phyloP scores from a whole-genome alignment of 768 basidiomycete species.

The Leccinum ochraceum region DNA sequence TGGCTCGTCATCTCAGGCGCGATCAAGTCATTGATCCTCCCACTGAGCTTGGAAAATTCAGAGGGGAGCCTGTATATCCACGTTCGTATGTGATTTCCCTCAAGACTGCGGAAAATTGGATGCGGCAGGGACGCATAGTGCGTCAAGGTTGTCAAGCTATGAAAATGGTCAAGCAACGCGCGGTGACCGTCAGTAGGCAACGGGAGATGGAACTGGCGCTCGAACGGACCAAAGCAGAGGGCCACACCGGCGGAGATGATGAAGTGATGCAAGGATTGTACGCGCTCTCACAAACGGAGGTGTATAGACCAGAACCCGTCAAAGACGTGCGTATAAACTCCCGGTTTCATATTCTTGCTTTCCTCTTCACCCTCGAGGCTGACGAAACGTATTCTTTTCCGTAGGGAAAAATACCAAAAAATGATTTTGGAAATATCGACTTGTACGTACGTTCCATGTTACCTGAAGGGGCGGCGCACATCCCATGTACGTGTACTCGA shows the following conservation, averaged over 20 bases:
- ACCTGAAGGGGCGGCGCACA: slow-evolving; percentile 80
- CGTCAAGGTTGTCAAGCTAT: slow-evolving; percentile 77
- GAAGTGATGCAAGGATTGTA: slow-evolving; percentile 88
- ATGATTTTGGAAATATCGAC: slow-evolving; percentile 96
- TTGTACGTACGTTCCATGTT: slow-evolving; percentile 95
- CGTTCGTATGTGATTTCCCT: slow-evolving; percentile 81
- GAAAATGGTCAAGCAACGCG: slow-evolving; percentile 86
- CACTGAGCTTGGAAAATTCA: slow-evolving; percentile 86
- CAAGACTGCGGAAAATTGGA: slow-evolving; percentile 94
- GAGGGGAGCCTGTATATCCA: slow-evolving; percentile 90
- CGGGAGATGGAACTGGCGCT: slow-evolving; percentile 68
- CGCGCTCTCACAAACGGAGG: slow-evolving; percentile 79
- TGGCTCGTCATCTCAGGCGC: slow-evolving; percentile 84
- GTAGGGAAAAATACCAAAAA: slow-evolving; percentile 92
- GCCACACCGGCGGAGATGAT: slow-evolving; percentile 42
- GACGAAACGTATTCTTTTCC: slow-evolving; percentile 7
- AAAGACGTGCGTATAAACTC: slow-evolving; percentile 78
- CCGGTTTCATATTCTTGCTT: slow-evolving; percentile 6
- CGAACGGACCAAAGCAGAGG: slow-evolving; percentile 39
- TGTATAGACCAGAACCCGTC: slow-evolving; percentile 78
- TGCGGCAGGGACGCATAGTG: slow-evolving; percentile 79
- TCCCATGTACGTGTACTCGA: slow-evolving; percentile 72
- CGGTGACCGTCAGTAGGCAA: slow-evolving; percentile 75
- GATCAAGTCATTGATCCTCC: slow-evolving; percentile 84
- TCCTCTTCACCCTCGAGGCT: not conserved